A percentile compares a stretch with the other conserved stretches of the same genome.
Evolutionary conservation across 768 basidiomycete genomes (phyloP).

Genomic region (Omphalotus guepiniiformis): DNA sequence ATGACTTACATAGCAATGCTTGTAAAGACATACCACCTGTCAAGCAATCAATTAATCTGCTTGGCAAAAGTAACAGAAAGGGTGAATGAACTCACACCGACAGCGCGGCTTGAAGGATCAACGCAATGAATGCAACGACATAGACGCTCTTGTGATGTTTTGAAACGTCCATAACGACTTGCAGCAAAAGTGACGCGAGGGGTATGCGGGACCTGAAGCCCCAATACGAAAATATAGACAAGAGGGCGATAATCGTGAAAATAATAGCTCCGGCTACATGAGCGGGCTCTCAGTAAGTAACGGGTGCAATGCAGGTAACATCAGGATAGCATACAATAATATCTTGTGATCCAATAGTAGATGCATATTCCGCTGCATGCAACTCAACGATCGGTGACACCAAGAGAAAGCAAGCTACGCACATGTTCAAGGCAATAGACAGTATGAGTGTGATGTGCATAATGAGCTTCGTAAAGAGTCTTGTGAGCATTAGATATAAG

Average conservation of each 20-base stretch:
- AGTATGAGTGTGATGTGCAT: constrained; percentile 75
- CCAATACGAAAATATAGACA: constrained; percentile 73
- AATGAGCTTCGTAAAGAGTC: constrained; percentile 67
- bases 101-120: constrained; percentile 67
- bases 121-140: constrained; percentile 64
- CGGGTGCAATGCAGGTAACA: constrained; percentile 7
- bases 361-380: constrained; percentile 58
- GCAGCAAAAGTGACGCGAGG: constrained; percentile 70
- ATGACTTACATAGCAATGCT: constrained; percentile 59
- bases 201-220: constrained; percentile 73
- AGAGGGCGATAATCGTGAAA: constrained; percentile 73
- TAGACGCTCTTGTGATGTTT: constrained; percentile 83
- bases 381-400: constrained; percentile 1
- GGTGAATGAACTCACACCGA: constrained; percentile 49
- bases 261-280: constrained; percentile 73
- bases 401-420: constrained; percentile 20
- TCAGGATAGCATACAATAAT: constrained; percentile 52
- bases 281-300: neutral
- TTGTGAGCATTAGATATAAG: constrained; percentile 64
- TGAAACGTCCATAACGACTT: constrained; percentile 80
- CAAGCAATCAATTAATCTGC: constrained; percentile 6
- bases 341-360: constrained; percentile 71
- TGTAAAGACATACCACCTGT: constrained; percentile 75
- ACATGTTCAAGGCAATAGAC: constrained; percentile 63
- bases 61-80: neutral